Percentiles rank a stretch among this genome's conserved stretches.
Conservation (phyloP, 306 rosid species). For the Oemleria cerasiformis region DNA sequence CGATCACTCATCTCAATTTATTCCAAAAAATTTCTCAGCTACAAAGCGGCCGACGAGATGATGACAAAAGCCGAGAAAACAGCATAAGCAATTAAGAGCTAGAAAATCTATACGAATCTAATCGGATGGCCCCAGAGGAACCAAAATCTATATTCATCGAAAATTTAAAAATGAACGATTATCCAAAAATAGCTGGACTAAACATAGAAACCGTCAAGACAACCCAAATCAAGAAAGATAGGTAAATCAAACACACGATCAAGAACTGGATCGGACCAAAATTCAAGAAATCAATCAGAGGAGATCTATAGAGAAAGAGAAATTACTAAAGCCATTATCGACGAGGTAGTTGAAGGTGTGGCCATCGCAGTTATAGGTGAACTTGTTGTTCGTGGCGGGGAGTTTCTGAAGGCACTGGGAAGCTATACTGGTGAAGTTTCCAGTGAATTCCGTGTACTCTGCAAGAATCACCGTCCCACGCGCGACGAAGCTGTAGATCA, state of each 20-base stretch:
- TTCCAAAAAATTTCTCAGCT: not conserved
- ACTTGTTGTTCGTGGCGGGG: slow-evolving; percentile 71
- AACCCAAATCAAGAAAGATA: slow-evolving; percentile 22
- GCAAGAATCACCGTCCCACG: slow-evolving; percentile 83
- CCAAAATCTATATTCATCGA: not conserved
- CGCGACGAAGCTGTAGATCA: slow-evolving; percentile 95
- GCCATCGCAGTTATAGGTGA: slow-evolving; percentile 90
- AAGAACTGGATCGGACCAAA: slow-evolving; percentile 29
- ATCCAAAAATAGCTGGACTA: not conserved
- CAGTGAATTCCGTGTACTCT: slow-evolving; percentile 82
- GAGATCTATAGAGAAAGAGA: slow-evolving; percentile 20
- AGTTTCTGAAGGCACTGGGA: slow-evolving; percentile 94
- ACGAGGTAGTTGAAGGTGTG: slow-evolving; percentile 95
- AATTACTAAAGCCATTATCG: slow-evolving; percentile 81
- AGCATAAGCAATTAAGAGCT: not conserved
- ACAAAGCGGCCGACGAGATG: not conserved
- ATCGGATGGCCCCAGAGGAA: not conserved
- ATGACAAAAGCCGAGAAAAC: not conserved
- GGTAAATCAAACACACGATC: not conserved
- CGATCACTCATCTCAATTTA: no score
- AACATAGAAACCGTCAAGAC: slow-evolving; percentile 1
- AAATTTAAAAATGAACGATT: not conserved
- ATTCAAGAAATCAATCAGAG: slow-evolving; percentile 6
- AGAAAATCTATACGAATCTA: not conserved
- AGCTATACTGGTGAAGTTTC: slow-evolving; percentile 76